Conservation (phyloP, 1,284 basidiomycete genomes). For the Ceratobasidium theobromae region DNA sequence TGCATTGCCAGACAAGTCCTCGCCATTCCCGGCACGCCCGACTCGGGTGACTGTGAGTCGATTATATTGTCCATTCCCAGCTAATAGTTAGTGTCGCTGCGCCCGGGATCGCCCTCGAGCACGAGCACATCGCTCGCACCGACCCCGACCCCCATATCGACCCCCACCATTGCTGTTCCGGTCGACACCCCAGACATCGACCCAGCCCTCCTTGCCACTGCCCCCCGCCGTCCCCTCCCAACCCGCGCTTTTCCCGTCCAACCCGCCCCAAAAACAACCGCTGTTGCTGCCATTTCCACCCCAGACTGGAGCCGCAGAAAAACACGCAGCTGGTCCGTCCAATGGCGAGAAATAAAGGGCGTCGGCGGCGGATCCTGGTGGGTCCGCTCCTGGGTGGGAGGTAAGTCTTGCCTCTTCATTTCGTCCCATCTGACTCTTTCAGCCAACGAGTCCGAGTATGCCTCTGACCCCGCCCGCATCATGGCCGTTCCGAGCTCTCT, state of each 20-base stretch:
- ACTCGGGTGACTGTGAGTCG: constrained; percentile 7
- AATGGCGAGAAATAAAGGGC: constrained; percentile 7
- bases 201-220: constrained; percentile 14
- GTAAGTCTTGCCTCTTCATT: not conserved
- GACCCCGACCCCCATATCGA: constrained; percentile 10
- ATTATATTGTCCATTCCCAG: not conserved
- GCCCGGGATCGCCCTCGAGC: constrained; percentile 19
- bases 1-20: constrained; percentile 9
- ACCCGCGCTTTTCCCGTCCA: constrained; percentile 26
- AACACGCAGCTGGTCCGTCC: constrained; percentile 1
- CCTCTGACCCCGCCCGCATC: constrained; percentile 15
- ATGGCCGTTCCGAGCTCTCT: constrained; percentile 8
- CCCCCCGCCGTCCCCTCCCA: constrained; percentile 20
- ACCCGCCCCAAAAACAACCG: constrained; percentile 12
- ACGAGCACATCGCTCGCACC: constrained; percentile 13
- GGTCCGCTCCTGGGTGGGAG: constrained; percentile 22
- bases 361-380: constrained; percentile 26
- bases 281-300: not conserved
- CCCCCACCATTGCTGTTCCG: not conserved
- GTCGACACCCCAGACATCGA: constrained; percentile 3
- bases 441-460: constrained; percentile 18
- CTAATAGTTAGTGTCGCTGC: constrained; percentile 22
- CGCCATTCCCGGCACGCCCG: constrained; percentile 24
- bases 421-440: not conserved
- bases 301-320: not conserved